Evolutionary conservation across 2,329 filamentous ascomycete genomes (phyloP).

Genomic region (Fusarium sublunatum): DNA sequence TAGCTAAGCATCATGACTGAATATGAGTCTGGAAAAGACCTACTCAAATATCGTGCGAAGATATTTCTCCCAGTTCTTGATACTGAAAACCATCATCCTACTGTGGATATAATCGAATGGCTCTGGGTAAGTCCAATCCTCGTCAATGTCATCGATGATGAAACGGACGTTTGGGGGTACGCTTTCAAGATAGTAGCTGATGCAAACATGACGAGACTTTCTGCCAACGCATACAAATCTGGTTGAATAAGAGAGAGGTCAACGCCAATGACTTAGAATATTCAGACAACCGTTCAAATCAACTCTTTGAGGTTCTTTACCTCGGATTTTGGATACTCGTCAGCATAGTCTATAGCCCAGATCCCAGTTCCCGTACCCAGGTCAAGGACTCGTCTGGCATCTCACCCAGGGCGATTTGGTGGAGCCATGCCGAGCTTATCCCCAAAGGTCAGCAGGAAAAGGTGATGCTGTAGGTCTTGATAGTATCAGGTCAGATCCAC

Average conservation of each 20-base stretch:
- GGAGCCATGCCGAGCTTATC: slow-evolving; percentile 19
- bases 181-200: neutral
- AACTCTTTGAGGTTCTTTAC: neutral
- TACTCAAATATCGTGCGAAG: slow-evolving; percentile 18
- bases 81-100: slow-evolving; percentile 7
- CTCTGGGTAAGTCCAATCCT: neutral
- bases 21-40: accelerated
- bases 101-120: slow-evolving; percentile 8
- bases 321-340: slow-evolving; percentile 17
- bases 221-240: neutral
- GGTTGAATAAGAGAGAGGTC: slow-evolving; percentile 8
- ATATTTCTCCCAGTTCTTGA: neutral
- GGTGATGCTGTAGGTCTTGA: slow-evolving; percentile 16
- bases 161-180: slow-evolving; percentile 2
- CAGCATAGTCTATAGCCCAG: slow-evolving; percentile 26
- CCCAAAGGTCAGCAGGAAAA: slow-evolving; percentile 5
- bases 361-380: slow-evolving; percentile 22
- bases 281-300: neutral
- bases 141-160: slow-evolving; percentile 3
- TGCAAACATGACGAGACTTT: accelerated
- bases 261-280: neutral
- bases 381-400: slow-evolving; percentile 7
- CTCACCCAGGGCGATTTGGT: slow-evolving; percentile 1
- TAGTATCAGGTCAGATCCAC: neutral
- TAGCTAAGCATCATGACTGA: accelerated